These are phyloP conservation scores for Citrus maxima DNA, from an alignment of 345 rosid species.

Conservation along the genomic window DNA sequence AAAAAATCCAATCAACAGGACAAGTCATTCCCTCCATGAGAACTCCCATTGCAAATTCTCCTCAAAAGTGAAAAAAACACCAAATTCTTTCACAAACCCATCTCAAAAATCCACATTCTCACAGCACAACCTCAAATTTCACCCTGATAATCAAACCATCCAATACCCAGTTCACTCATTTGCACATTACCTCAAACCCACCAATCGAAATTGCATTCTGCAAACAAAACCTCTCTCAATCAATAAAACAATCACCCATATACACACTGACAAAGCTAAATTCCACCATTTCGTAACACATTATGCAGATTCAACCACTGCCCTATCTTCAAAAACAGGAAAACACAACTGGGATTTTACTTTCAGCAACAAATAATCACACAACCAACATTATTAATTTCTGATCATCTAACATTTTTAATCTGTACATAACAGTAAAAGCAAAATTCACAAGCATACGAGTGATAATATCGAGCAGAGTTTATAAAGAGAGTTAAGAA, in stretches of 20 bases:
- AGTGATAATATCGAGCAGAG: neutral
- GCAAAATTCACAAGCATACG: neutral
- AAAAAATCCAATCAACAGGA: neutral
- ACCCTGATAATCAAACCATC: neutral
- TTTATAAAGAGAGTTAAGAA: conserved; percentile 13
- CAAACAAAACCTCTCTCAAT: neutral
- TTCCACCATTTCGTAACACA: conserved; percentile 9
- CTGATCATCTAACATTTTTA: neutral
- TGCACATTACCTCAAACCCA: neutral
- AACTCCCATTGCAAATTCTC: neutral
- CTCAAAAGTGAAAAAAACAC: neutral
- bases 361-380: neutral
- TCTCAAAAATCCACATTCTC: neutral
- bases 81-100: neutral
- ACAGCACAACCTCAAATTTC: neutral
- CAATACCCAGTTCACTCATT: neutral
- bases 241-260: neutral
- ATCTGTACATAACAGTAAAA: neutral
- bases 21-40: neutral
- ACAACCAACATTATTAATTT: neutral
- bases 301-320: conserved; percentile 10
- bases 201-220: neutral
- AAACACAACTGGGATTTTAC: conserved; percentile 9
- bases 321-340: conserved; percentile 13
- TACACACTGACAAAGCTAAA: neutral